Base-by-base conservation (phyloP, 2,329 filamentous ascomycete genomes). In the Pseudocercospora macadamiae region DNA sequence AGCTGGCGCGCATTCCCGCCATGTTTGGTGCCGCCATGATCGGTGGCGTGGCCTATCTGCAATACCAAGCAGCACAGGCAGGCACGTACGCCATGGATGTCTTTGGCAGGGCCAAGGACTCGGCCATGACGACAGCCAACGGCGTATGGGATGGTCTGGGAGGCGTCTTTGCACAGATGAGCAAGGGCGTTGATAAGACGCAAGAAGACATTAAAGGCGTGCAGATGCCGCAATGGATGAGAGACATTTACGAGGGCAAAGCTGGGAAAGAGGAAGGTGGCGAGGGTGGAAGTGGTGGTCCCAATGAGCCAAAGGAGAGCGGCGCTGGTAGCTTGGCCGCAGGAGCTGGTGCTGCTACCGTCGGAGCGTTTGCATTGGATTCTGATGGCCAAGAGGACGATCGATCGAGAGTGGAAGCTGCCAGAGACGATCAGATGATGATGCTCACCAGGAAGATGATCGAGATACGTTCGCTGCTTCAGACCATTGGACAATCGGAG, bases 361-460 rank as follows among this genome's bases (percentile, higher is more conserved):
- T 87, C 28, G 85, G 89, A 14, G 91, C 90, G 0, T 91, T 96
- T 72, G 91, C 89, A 34, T 89, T 93, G 68, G 87, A 91, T 19
- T 82, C 88, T 57, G 84, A 86, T 2, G 77, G 80, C 3, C 82
- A 84, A 36, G 86, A 93, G 32, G 85, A 88, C 63, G 75, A 81
- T 3, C 81, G 86, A 55, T 79, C 81, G 7, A 80, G 78, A 18
- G 85, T 88, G 56, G 86, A 89, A 70, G 82, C 83, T 49, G 90
- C 91, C 16, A 86, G 87, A 69, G 95, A 99, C 70, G 95, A 99
- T 73, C 95, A 99, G 76, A 99, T 99, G 93, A 99, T 99, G 95
- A 83, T 97, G 66, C 80, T 99, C 70, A 99, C 96, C 1, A 93
- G 95, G 79, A 97, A 97, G 79, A 99, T 99, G 95, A 99, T 99